Base-by-base conservation (phyloP, 495 filamentous ascomycete genomes). In the Darksidea phi region DNA sequence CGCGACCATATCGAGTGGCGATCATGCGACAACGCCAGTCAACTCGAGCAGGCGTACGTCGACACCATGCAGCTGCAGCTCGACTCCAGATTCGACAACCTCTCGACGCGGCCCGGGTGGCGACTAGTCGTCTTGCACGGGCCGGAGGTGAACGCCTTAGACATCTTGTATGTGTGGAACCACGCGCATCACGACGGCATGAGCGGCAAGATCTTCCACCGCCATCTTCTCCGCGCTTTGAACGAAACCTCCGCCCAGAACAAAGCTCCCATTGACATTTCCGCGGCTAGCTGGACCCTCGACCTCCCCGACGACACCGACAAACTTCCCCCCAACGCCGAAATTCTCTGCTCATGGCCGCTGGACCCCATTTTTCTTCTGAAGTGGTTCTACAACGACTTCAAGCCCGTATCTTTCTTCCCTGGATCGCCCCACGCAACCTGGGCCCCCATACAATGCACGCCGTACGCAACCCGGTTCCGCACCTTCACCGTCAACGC, bases 141-240 rank as follows among this genome's bases (percentile, higher is more conserved):
- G 41, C 0, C 24, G n/a, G 47, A 25, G 12, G 38, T 12, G 2
- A 25, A 37, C 23, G 32, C 18, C 15, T 25, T 63, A 18, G 53
- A 53, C 13, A 38, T 64, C 0, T 17, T 64, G 53, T 57, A 57
- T 20, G 53, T 64, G 17, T 64, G 53, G 53, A 64, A 64, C 48
- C 61, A 64, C 48, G 6, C 34, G 8, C 61, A 64, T 48, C 53
- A 58, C 48, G 61, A 64, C 25, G 61, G 61, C 18, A 38, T 42
- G 48, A 54, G 61, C 26, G 61, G 36, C 34, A 57, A 58, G 26
- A 53, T 64, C n/a, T 58, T 64, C 32, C 54, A 64, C 32, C 36
- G 20, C 32, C 7, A 53, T 15, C 28, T 63, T 28, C 54, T 63
- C 18, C 54, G 47, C 23, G 5, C 37, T 18, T 38, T 64, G 4